Base-by-base conservation (phyloP, 257 asterid genomes). In the Haberlea rhodopensis region DNA sequence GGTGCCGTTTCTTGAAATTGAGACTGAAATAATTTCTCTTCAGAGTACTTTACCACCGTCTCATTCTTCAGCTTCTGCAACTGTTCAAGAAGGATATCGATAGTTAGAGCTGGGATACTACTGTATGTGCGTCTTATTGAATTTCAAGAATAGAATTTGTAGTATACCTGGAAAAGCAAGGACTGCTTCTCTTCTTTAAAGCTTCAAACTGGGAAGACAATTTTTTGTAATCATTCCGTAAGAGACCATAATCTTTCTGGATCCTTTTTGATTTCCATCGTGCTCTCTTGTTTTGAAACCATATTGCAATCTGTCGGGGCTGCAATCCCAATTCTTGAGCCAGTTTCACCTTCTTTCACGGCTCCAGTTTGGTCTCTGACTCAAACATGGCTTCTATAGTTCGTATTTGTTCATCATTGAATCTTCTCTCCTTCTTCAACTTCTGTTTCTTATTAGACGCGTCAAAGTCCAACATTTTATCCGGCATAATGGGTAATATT, bases 261-360 rank as follows among this genome's bases (percentile, higher is more conserved):
- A 87, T 32, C 58, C 76, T 85, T 81, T 84, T 87, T 1, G 89
- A 79, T 53, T 87, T 87, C 86, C 95, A 82, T 20, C 91, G 65
- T 0, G 95, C 95, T 31, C 91, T 70, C 77, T 79, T 84, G 67
- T 87, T 87, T 72, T 87, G 95, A 34, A 84, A 87, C 95, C 95
- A 87, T 23, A 87, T 84, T 0, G 89, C 84, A 0, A 87, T 85
- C 65, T 87, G 95, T 9, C 92, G 80, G 0, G 92, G 92, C 63
- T 84, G 92, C 60, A 87, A 54, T 3, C 91, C 95, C 2, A 87
- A 55, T 0, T 82, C 83, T 31, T 69, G 73, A 0, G 95, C 91
- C 1, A 87, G 66, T 72, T 78, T 70, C 15, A 72, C 68, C 73
- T 84, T 84, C 79, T 82, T 78, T 45, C 67, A 74, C 0, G 89